Conservation (phyloP, 2,329 filamentous ascomycete species). For the Chaetomiaceae sp. region DNA sequence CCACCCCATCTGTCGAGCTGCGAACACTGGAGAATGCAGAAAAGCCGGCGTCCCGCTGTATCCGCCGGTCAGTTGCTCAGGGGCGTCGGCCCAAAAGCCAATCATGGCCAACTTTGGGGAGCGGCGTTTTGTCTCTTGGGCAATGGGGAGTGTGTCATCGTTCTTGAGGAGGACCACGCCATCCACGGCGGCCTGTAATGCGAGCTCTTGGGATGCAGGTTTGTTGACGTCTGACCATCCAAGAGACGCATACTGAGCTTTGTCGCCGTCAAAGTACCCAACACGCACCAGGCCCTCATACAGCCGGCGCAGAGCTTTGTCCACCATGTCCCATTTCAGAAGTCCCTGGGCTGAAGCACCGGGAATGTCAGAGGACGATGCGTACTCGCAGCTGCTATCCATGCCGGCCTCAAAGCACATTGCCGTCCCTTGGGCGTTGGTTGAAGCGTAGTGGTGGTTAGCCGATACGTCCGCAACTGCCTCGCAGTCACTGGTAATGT, state of each 20-base stretch:
- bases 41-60: slow-evolving; percentile 53
- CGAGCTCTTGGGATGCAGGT: slow-evolving; percentile 48
- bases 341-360: slow-evolving; percentile 17
- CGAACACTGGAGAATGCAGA: slow-evolving; percentile 47
- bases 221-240: slow-evolving; percentile 51
- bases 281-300: slow-evolving; percentile 51
- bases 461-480: slow-evolving; percentile 35
- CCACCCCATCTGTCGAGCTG: slow-evolving; percentile 42
- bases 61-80: slow-evolving; percentile 52
- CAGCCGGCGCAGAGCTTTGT: slow-evolving; percentile 45
- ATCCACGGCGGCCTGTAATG: slow-evolving; percentile 48
- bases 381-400: slow-evolving; percentile 22
- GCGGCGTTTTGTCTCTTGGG: slow-evolving; percentile 35
- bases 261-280: slow-evolving; percentile 52
- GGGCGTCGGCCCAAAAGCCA: slow-evolving; percentile 54
- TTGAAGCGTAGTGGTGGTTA: slow-evolving; percentile 21
- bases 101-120: slow-evolving; percentile 48
- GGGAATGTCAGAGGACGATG: slow-evolving; percentile 18
- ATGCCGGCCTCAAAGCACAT: slow-evolving; percentile 22
- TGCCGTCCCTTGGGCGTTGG: slow-evolving; percentile 20
- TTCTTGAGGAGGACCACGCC: slow-evolving; percentile 50
- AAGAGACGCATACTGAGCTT: slow-evolving; percentile 42
- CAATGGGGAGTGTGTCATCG: slow-evolving; percentile 45
- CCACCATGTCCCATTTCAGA: slow-evolving; percentile 15
- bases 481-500: slow-evolving; percentile 62